Evolutionary conservation across 2,329 filamentous ascomycete species (phyloP).

Genomic region (Pseudogymnoascus sp.): DNA sequence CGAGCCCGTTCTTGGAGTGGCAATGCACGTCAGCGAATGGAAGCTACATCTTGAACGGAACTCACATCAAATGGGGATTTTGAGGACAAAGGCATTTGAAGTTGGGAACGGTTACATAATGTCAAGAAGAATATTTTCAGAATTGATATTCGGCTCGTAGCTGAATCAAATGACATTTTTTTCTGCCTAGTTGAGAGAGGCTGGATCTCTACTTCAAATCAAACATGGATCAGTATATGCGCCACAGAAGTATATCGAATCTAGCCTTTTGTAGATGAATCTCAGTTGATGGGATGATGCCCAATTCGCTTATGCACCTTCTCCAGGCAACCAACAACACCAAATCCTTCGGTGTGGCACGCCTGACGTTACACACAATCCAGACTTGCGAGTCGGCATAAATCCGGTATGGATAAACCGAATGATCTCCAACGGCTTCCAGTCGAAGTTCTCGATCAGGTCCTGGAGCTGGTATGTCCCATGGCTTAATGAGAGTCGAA

Average conservation of each 20-base stretch:
- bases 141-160: neutral
- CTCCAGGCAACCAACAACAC: neutral
- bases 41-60: neutral
- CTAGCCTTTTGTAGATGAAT: neutral
- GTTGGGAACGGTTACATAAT: neutral
- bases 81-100: neutral
- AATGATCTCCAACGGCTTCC: neutral
- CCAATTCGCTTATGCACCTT: neutral
- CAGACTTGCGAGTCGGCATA: neutral
- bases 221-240: neutral
- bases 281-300: neutral
- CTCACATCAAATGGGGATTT: neutral
- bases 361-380: neutral
- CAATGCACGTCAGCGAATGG: neutral
- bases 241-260: neutral
- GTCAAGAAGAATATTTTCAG: neutral
- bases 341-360: neutral
- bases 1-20: conserved; percentile 2
- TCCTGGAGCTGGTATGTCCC: neutral
- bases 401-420: neutral
- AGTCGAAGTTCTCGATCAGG: neutral
- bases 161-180: neutral
- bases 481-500: neutral
- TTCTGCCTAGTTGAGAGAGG: neutral
- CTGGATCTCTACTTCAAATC: neutral